phyloP scores from a whole-genome alignment of 2,329 filamentous ascomycete species.

The Pseudogymnoascus destructans region DNA sequence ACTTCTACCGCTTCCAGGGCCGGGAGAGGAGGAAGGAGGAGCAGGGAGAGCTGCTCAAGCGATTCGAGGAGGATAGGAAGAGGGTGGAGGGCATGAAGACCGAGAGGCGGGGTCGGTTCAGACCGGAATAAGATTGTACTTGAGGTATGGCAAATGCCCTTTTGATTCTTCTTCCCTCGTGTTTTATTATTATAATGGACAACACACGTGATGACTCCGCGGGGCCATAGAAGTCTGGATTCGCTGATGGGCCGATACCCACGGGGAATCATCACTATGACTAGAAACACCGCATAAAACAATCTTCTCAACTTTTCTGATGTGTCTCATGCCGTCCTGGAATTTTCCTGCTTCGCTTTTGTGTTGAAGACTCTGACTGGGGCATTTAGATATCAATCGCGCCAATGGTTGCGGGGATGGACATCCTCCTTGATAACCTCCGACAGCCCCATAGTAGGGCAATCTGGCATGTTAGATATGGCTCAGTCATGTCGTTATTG shows the following conservation, averaged over 20 bases:
- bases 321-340: conserved; percentile 12
- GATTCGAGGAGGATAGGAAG: conserved; percentile 65
- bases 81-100: conserved; percentile 59
- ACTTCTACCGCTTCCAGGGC: conserved; percentile 78
- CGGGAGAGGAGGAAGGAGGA: conserved; percentile 66
- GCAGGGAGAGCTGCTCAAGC: conserved; percentile 53
- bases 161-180: not conserved
- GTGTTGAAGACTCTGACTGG: not conserved
- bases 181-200: not conserved
- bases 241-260: conserved; percentile 23
- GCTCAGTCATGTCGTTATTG: not conserved
- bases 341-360: not conserved
- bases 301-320: conserved; percentile 58
- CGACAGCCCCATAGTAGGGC: not conserved
- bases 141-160: conserved; percentile 16
- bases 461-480: not conserved
- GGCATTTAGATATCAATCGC: not conserved
- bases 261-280: conserved; percentile 30
- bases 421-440: not conserved
- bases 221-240: conserved; percentile 39
- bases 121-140: conserved; percentile 32
- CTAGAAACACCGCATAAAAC: conserved; percentile 49
- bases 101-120: conserved; percentile 49
- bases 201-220: conserved; percentile 34
- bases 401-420: not conserved